These are phyloP conservation scores for Coccomyxa subellipsoidea DNA, from an alignment of 163 green algal species.

Conservation along the genomic window DNA sequence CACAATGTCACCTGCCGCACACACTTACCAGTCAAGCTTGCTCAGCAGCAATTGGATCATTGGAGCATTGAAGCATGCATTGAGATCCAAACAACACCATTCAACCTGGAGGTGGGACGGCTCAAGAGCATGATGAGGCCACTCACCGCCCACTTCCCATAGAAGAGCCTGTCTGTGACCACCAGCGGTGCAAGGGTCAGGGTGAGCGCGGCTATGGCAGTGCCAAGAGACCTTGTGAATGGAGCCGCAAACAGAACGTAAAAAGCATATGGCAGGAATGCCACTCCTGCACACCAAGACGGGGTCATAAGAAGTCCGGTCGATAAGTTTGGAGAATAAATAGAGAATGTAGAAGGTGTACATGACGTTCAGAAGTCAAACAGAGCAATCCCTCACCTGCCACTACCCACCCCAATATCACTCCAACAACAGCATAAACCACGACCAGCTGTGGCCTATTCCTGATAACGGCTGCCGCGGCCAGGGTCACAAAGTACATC, in stretches of 20 bases:
- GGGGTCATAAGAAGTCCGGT: too few relatives aligned
- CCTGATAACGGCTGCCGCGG: slow-evolving; percentile 45
- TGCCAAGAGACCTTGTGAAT: slow-evolving; percentile 15
- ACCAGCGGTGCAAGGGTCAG: slow-evolving; percentile 33
- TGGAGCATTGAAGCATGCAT: too few relatives aligned
- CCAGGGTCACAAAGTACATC: slow-evolving; percentile 69
- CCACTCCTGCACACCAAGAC: slow-evolving; percentile 28
- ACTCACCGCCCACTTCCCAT: slow-evolving; percentile 64
- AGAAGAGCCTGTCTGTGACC: slow-evolving; percentile 61
- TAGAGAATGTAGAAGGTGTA: too few relatives aligned
- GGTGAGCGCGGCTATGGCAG: slow-evolving; percentile 16
- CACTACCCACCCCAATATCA: slow-evolving; percentile 82
- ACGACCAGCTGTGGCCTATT: slow-evolving; percentile 15
- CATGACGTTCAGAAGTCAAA: too few relatives aligned
- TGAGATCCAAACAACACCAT: not conserved
- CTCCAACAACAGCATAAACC: slow-evolving; percentile 39
- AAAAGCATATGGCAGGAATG: slow-evolving; percentile 69
- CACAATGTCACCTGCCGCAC: slow-evolving; percentile 52
- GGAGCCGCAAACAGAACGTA: slow-evolving; percentile 48
- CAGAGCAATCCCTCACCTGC: slow-evolving; percentile 23
- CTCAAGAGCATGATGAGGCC: not conserved
- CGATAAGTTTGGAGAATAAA: too few relatives aligned
- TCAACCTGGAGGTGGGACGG: too few relatives aligned
- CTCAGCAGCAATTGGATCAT: not conserved
- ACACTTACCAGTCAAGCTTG: not conserved